A percentile compares a stretch with the other conserved stretches of the same genome.
phyloP scores from a whole-genome alignment of 106 monocot species.

The Dioscorea zingiberensis region DNA sequence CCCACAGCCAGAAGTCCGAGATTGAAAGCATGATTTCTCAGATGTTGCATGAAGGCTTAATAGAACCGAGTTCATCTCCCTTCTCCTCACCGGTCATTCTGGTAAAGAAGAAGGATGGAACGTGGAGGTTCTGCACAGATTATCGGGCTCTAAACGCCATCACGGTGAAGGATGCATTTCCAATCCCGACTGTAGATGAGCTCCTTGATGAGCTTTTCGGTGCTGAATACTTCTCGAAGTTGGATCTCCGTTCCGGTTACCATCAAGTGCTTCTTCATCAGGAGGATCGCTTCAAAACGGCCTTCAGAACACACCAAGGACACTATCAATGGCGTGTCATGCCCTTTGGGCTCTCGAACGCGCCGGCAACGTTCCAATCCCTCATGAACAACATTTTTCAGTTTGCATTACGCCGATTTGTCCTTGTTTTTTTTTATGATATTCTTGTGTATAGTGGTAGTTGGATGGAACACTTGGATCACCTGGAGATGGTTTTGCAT shows the following conservation, averaged over 20 bases:
- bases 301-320: background rate
- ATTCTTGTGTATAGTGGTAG: background rate
- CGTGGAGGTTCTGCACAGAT: background rate
- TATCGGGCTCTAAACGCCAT: background rate
- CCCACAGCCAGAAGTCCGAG: background rate
- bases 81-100: background rate
- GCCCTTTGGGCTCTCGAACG: constrained; percentile 1
- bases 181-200: background rate
- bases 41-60: background rate
- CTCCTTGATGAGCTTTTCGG: background rate
- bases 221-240: background rate
- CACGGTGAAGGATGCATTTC: background rate
- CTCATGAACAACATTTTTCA: background rate
- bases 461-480: background rate
- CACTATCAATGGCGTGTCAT: background rate
- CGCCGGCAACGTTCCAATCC: background rate
- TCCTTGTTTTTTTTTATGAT: constrained; percentile 6
- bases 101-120: background rate
- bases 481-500: background rate
- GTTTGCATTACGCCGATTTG: background rate
- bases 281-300: background rate
- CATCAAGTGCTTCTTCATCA: background rate
- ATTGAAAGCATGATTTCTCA: background rate
- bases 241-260: background rate
- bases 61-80: too few species aligned